These are phyloP conservation scores for Kwoniella sp. DNA, from an alignment of 768 basidiomycete species.

Conservation along the genomic window DNA sequence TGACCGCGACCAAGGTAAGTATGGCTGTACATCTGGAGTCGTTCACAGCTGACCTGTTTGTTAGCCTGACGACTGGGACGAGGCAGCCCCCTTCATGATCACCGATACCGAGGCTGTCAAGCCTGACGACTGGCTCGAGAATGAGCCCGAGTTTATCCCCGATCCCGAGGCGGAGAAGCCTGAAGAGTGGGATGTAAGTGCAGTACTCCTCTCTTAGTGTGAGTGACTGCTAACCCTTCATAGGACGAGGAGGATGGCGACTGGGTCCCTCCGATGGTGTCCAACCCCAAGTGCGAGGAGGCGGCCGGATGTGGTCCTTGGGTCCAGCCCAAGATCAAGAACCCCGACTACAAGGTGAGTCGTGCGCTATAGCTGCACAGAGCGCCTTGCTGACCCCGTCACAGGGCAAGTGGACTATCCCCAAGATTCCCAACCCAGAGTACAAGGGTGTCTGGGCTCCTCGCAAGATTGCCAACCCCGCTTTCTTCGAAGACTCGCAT, in stretches of 20 bases:
- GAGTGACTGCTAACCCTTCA: background rate
- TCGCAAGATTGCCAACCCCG: conserved; percentile 82
- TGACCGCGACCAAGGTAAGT: conserved; percentile 71
- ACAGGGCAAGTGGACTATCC: conserved; percentile 89
- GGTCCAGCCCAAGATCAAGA: conserved; percentile 83
- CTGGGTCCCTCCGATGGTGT: conserved; percentile 84
- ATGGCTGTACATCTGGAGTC: no score
- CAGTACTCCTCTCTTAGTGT: background rate
- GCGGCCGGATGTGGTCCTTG: conserved; percentile 94
- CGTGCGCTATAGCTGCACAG: background rate
- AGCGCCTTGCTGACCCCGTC: conserved; percentile 3
- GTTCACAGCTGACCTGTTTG: conserved; percentile 15
- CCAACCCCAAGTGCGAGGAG: conserved; percentile 84
- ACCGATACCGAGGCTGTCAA: conserved; percentile 77
- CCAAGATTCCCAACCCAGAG: conserved; percentile 90
- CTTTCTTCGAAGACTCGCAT: conserved; percentile 78
- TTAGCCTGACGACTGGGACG: conserved; percentile 95
- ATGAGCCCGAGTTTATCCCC: conserved; percentile 72
- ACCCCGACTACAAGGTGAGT: conserved; percentile 75
- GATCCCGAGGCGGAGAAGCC: conserved; percentile 88
- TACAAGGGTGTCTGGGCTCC: conserved; percentile 96
- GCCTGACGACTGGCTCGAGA: conserved; percentile 92
- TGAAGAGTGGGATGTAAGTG: conserved; percentile 82
- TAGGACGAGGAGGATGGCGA: conserved; percentile 95
- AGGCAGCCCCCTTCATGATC: conserved; percentile 90